These are phyloP conservation scores for Schizopora paradoxa DNA, from an alignment of 1,284 basidiomycete species.

Conservation along the genomic window DNA sequence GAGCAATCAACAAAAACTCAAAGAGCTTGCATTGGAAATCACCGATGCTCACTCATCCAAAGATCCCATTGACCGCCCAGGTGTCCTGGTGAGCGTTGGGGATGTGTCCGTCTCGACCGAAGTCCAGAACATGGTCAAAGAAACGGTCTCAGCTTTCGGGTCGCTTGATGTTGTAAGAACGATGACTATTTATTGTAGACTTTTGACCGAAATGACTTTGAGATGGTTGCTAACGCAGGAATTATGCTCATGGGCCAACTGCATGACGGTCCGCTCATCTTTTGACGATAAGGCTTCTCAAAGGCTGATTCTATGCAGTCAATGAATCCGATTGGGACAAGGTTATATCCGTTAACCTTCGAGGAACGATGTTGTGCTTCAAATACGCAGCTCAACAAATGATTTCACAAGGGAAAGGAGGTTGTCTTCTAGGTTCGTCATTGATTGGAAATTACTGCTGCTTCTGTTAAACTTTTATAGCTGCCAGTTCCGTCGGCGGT, in stretches of 20 bases:
- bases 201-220: not conserved
- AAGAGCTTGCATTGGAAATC: too few species aligned
- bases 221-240: not conserved
- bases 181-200: not conserved
- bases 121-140: not conserved
- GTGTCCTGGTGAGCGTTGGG: too few species aligned
- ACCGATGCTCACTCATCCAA: too few species aligned
- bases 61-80: too few species aligned
- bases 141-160: not conserved
- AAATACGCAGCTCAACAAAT: constrained; percentile 7
- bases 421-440: constrained; percentile 1
- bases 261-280: not conserved
- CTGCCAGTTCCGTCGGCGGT: not conserved
- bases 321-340: not conserved
- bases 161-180: not conserved
- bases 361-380: constrained; percentile 3
- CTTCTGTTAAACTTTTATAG: not conserved
- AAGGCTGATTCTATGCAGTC: not conserved
- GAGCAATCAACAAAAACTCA: constrained; percentile 7
- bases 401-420: constrained; percentile 8
- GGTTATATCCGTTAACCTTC: not conserved
- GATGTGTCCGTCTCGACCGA: not conserved
- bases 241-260: not conserved
- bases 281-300: not conserved
- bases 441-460: not conserved